Evolutionary conservation across 768 basidiomycete species (phyloP), one percentile per base, ranked within the genome.

Genomic region (Scleroderma bovista): DNA sequence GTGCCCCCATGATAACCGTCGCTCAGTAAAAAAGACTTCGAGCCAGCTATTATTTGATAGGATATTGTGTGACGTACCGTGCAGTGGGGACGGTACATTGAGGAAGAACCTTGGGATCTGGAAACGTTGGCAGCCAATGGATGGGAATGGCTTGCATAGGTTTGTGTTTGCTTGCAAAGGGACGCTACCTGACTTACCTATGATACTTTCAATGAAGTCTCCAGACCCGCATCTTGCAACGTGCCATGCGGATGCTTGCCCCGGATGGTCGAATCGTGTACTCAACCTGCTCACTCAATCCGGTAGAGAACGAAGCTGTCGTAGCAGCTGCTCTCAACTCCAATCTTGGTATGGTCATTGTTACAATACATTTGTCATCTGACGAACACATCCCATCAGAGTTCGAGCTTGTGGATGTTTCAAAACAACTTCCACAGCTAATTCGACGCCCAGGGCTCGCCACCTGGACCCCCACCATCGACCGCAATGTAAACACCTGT

Each of bases 281-380:
- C 65, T 98, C 96, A 6, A 99, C 96, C 1, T 98, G 96, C 61
- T 97, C 94, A 0, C 73, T 98, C 56, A 98, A 98, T 65, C 96
- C 96, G 1, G 78, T 93, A 12, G 96, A 99, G 69, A 97, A 99
- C 63, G 96, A 99, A 66, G 92, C 96, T 8, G 95, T 98, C 53
- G 74, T 98, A 31, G 86, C 90, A 1, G 84, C 88, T 39, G 93
- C 90, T 0, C 74, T 98, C 33, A 80, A 79, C 51, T 66, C 74
- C 1, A 80, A 85, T 52, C 77, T 81, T 20, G 88, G 93, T 87
- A 64, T 36, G 7, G 20, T 34, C n/a, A 42, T n/a, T 31, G 6
- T 17, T 37, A 34, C 15, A 22, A 17, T 20, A 2, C 15, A 34
- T 19, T 31, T 34, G 15, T 26, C 38, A 20, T 33, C 13, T 44